A percentile compares a stretch with the other conserved stretches of the same genome.
Conservation (phyloP, 2,329 filamentous ascomycete genomes). For the Aspergillus pseudonomiae region DNA sequence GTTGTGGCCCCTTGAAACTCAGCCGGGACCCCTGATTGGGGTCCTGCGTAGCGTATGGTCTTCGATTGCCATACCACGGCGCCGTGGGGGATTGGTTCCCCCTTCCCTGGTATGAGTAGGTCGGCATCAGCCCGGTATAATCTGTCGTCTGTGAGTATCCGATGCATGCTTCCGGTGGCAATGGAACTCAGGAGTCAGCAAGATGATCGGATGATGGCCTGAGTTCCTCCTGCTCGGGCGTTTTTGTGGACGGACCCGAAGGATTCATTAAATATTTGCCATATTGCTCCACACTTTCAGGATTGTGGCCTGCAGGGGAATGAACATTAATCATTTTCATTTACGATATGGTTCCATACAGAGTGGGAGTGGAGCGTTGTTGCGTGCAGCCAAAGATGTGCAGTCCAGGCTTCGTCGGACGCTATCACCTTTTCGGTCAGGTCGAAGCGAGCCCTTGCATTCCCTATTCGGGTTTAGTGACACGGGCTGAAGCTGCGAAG, state of each 20-base stretch:
- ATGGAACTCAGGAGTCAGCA: neutral
- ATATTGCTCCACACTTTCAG: neutral
- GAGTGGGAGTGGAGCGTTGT: neutral
- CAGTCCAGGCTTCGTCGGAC: neutral
- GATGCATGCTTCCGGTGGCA: neutral
- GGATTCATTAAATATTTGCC: constrained; percentile 1
- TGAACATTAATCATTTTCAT: neutral
- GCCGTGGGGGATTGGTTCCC: constrained; percentile 44
- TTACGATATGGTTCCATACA: neutral
- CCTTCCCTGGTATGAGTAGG: constrained; percentile 54
- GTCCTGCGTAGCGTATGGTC: constrained; percentile 48
- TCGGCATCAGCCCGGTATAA: constrained; percentile 27
- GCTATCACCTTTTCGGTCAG: constrained; percentile 4
- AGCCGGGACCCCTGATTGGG: constrained; percentile 31
- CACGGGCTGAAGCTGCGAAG: neutral
- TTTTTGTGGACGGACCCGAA: neutral
- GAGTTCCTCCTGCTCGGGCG: neutral
- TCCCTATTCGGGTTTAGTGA: constrained; percentile 3
- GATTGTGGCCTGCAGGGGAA: neutral
- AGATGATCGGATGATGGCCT: neutral
- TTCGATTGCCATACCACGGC: constrained; percentile 44
- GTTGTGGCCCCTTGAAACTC: constrained; percentile 34
- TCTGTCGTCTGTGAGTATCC: constrained; percentile 4
- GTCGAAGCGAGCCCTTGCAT: constrained; percentile 10
- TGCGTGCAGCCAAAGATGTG: neutral